A percentile compares a stretch with the other conserved stretches of the same genome.
Evolutionary conservation across 2,329 filamentous ascomycete genomes (phyloP).

Genomic region (Neofusicoccum kwambonambiense): DNA sequence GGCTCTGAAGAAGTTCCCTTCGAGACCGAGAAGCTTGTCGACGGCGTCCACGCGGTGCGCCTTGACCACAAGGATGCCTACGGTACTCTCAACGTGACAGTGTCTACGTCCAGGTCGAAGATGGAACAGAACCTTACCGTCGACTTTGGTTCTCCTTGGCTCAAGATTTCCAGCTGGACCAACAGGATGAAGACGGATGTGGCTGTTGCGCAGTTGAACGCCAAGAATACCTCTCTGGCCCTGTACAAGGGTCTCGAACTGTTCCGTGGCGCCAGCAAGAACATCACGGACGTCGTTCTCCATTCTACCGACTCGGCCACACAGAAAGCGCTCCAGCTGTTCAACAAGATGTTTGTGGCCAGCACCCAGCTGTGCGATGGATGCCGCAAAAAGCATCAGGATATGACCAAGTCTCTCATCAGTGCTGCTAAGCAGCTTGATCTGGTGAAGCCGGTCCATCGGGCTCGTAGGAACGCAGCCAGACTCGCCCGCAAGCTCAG

Average conservation of each 20-base stretch:
- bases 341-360: not conserved
- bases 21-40: constrained; percentile 29
- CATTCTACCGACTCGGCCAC: not conserved
- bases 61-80: constrained; percentile 51
- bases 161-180: constrained; percentile 26
- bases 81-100: constrained; percentile 49
- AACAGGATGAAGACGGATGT: constrained; percentile 23
- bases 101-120: constrained; percentile 40
- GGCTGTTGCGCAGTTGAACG: constrained; percentile 23
- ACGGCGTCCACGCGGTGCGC: constrained; percentile 53
- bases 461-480: constrained; percentile 32
- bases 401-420: not conserved
- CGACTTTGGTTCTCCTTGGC: constrained; percentile 33
- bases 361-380: not conserved
- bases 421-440: not conserved
- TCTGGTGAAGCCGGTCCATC: constrained; percentile 27
- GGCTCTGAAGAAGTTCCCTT: constrained; percentile 44
- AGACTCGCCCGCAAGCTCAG: constrained; percentile 23
- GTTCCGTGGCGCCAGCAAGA: not conserved
- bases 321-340: constrained; percentile 7
- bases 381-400: not conserved
- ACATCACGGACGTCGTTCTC: constrained; percentile 3
- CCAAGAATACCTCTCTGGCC: constrained; percentile 26
- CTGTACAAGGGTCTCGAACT: constrained; percentile 16
- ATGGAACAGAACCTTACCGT: constrained; percentile 28